Base-by-base conservation (phyloP, 495 filamentous ascomycete genomes). In the Paragyromitra xinjiangensis region DNA sequence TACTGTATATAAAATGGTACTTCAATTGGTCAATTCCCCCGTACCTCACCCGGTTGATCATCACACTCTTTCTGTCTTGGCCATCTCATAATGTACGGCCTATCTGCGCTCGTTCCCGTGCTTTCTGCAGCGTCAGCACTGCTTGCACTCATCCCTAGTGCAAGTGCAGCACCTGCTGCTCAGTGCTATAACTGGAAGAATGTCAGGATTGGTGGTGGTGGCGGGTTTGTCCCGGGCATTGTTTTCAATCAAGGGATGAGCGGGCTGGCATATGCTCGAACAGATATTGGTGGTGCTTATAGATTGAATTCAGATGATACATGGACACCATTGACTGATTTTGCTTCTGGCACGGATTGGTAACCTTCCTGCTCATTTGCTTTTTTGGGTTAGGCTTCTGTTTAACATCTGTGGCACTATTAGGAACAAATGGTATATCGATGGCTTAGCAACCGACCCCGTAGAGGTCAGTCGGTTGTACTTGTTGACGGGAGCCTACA, bases 241-340 rank as follows among this genome's bases (percentile, higher is more conserved):
- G 84, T 90, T 14, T 90, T 89, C 78, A 88, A 90, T 69, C 88
- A 88, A 8, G 87, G 83, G 26, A 83, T 81, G 11, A 87, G 87
- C 70, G 88, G 88, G 7, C 82, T 91, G 16, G 88, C 88, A 0
- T 91, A 91, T 77, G 87, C 87, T 44, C 84, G 89, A 29, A 89
- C 89, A 2, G 89, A 91, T 73, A 91, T 91, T 78, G 89, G 89
- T 7, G 88, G 89, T 26, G 83, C 88, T 19, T 91, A 91, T 80
- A 84, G 86, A 59, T 83, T 89, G 62, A 88, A 89, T 66, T 16
- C 84, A 6, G 84, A 84, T 71, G 87, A 89, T 76, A 87, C 86
- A 6, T 91, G 89, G 89, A 89, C 86, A 14, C 80, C 89, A 6
- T 67, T 91, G 44, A 87, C 86, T 6, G 89, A 91, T 75, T 84